Percentiles rank a stretch among this genome's conserved stretches.
Evolutionary conservation across 768 basidiomycete genomes (phyloP).

Genomic region (Auricularia heimuer): DNA sequence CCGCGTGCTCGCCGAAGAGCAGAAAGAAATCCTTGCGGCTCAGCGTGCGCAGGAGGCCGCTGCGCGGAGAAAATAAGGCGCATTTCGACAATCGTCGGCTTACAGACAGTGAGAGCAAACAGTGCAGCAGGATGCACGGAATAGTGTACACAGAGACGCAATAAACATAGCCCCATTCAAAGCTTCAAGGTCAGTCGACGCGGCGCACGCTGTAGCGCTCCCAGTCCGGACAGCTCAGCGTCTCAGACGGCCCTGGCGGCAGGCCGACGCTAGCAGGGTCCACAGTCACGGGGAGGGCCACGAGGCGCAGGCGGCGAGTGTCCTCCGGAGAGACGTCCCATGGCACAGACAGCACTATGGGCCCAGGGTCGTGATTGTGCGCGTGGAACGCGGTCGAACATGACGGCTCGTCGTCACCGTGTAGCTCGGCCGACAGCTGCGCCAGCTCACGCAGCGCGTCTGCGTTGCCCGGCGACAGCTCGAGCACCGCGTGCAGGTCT

Average conservation of each 20-base stretch:
- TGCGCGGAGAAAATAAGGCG: background rate
- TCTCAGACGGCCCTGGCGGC: constrained; percentile 20
- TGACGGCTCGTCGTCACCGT: constrained; percentile 1
- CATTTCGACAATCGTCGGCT: background rate
- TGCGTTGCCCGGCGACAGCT: constrained; percentile 50
- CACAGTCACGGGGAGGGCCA: constrained; percentile 16
- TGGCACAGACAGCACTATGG: constrained; percentile 9
- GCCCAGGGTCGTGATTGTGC: constrained; percentile 27
- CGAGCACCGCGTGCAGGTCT: constrained; percentile 56
- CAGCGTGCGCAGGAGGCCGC: background rate
- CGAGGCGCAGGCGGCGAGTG: constrained; percentile 24
- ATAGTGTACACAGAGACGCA: no score
- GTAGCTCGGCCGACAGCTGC: constrained; percentile 21
- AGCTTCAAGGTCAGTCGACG: background rate
- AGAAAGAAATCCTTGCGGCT: constrained; percentile 57
- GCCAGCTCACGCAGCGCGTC: constrained; percentile 54
- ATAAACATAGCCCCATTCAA: no score
- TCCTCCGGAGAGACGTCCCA: constrained; percentile 14
- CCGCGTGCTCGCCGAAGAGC: constrained; percentile 68
- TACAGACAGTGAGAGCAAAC: no score
- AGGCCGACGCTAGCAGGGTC: constrained; percentile 21
- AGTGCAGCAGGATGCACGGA: no score
- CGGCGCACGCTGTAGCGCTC: constrained; percentile 36
- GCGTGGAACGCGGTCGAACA: constrained; percentile 20
- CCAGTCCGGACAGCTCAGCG: constrained; percentile 51